Evolutionary conservation across 768 basidiomycete species (phyloP), one percentile per base, ranked within the genome.

Genomic region (Hirschioporus abietinus): DNA sequence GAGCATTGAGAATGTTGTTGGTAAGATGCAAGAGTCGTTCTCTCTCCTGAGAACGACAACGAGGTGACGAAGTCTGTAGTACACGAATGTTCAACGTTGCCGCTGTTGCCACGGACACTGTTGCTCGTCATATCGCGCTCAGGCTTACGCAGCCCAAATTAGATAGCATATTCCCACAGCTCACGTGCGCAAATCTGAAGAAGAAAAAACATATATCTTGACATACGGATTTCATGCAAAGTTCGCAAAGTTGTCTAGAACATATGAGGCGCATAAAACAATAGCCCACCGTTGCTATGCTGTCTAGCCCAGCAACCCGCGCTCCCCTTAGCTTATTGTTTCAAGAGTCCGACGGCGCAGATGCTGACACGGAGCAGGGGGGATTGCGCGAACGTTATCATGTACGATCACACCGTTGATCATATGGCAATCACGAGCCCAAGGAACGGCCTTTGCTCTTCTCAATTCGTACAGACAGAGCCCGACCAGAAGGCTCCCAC

Each of bases 361-460:
- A 2, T 52, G 20, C 42, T 52, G 42, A 52, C 42, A 20, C 42
- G 42, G 42, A 52, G 42, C 42, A 52, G 42, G 20, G 20, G 42
- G 42, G 20, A 12, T 20, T 12, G 15, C 12, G 42, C 12, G 20
- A 52, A 15, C 12, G 42, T 52, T 52, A 52, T 52, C 30, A 30
- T 30, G 30, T 30, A 30, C 30, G 30, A 30, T 30, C 42, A 52
- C 42, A 52, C 42, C 42, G 42, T 52, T 52, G 42, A 52, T 52
- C 42, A 52, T 52, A 52, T 52, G 42, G 42, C 42, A 52, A 52
- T 52, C 42, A 52, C 42, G 42, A 52, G 42, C 42, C 42, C 42
- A 52, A 3, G 42, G 20, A 10, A 52, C 42, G 42, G 42, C 42
- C 42, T 15, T 52, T 52, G 42, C 42, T 52, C 42, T 3, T 3